A percentile compares a stretch with the other conserved stretches of the same genome.
These are phyloP conservation scores for Artemisia annua DNA, from an alignment of 129 eudicot species.

Conservation along the genomic window DNA sequence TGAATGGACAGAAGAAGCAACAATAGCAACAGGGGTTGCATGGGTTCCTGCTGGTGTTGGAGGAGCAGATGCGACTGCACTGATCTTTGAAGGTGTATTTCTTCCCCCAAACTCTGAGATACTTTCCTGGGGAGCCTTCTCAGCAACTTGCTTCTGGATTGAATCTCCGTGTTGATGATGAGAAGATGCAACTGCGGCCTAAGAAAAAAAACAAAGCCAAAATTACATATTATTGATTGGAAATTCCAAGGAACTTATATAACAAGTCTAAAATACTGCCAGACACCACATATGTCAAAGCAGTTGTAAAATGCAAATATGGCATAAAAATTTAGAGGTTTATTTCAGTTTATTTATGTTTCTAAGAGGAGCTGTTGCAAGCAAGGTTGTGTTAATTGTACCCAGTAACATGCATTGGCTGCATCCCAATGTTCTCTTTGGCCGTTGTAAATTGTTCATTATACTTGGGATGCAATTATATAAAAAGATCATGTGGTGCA, in stretches of 20 bases:
- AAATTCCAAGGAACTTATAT: conserved; percentile 1
- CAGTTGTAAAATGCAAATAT: conserved; percentile 10
- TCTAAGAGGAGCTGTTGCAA: background rate
- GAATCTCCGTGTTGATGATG: conserved; percentile 48
- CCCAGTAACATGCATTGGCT: too few relatives aligned
- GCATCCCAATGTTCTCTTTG: too few relatives aligned
- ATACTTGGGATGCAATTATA: background rate
- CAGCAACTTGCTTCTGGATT: conserved; percentile 54
- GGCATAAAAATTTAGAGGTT: background rate
- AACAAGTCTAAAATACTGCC: background rate
- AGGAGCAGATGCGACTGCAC: conserved; percentile 42
- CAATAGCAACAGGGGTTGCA: conserved; percentile 32
- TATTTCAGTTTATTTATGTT: conserved; percentile 4
- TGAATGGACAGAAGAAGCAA: conserved; percentile 29
- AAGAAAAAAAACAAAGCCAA: conserved; percentile 23
- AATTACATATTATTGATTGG: conserved; percentile 4
- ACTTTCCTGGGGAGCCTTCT: conserved; percentile 26
- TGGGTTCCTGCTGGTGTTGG: conserved; percentile 53
- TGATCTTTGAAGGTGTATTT: conserved; percentile 60
- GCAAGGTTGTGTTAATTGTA: too few relatives aligned
- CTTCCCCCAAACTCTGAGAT: too few relatives aligned
- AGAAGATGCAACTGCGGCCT: conserved; percentile 52
- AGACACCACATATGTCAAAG: background rate
- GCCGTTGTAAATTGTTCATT: background rate
- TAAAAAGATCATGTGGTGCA: background rate